Conservation (phyloP, 2,329 filamentous ascomycete species). For the Lanzia echinophila region DNA sequence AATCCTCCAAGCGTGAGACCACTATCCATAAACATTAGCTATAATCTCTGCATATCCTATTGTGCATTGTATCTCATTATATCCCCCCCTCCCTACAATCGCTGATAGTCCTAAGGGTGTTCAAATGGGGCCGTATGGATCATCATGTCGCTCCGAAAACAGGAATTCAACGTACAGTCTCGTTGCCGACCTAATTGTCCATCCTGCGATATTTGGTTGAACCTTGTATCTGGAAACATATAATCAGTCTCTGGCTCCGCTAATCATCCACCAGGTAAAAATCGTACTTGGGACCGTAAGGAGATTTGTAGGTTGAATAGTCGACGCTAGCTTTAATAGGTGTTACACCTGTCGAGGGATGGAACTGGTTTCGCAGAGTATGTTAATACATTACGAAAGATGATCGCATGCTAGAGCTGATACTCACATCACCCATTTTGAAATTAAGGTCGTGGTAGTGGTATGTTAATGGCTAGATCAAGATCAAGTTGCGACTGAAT, state of each 20-base stretch:
- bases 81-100: background rate
- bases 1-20: constrained; percentile 47
- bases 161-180: constrained; percentile 39
- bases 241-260: constrained; percentile 10
- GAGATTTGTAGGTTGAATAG: constrained; percentile 47
- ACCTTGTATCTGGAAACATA: constrained; percentile 46
- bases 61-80: background rate
- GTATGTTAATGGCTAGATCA: constrained; percentile 2
- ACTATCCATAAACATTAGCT: constrained; percentile 32
- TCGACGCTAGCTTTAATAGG: constrained; percentile 8
- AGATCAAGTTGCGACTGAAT: constrained; percentile 1
- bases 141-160: background rate
- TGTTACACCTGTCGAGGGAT: constrained; percentile 18
- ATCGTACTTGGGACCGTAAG: constrained; percentile 60
- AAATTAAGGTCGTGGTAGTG: background rate
- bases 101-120: too few species aligned
- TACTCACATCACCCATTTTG: constrained; percentile 10
- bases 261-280: background rate
- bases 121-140: too few species aligned
- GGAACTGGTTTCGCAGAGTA: constrained; percentile 12
- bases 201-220: constrained; percentile 49
- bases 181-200: constrained; percentile 41
- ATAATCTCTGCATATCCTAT: background rate
- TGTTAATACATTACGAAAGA: background rate
- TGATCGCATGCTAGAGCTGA: background rate